These are phyloP conservation scores for Nitzschia sp. DNA, from an alignment of 108 stramenopile species.

Conservation along the genomic window DNA sequence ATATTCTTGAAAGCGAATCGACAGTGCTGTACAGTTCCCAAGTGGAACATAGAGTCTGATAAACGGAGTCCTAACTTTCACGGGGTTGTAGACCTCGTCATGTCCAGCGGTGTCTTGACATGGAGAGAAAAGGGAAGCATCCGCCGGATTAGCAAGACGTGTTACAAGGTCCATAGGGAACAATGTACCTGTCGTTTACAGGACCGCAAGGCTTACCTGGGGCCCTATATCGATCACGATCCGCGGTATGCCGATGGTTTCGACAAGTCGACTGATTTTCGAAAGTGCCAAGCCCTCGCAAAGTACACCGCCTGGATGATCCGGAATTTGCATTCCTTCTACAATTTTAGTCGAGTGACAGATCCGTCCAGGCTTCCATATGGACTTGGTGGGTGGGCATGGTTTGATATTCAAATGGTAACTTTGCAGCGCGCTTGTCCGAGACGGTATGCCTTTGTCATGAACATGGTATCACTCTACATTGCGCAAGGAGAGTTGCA, in stretches of 20 bases:
- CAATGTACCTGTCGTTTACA: conserved; percentile 14
- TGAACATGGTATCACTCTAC: conserved; percentile 23
- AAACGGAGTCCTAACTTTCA: conserved; percentile 25
- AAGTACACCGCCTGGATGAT: conserved; percentile 10
- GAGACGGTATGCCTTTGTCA: conserved; percentile 21
- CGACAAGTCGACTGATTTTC: conserved; percentile 13
- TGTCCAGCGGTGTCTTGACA: conserved; percentile 26
- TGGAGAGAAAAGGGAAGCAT: conserved; percentile 28
- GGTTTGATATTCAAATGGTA: conserved; percentile 25
- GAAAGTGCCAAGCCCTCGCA: conserved; percentile 14
- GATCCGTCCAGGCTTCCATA: conserved; percentile 11
- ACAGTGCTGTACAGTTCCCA: background rate
- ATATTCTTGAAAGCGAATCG: conserved; percentile 5
- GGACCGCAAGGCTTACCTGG: conserved; percentile 1
- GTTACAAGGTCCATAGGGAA: conserved; percentile 13
- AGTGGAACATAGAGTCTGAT: conserved; percentile 19
- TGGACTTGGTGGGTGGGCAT: conserved; percentile 12
- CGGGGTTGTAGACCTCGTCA: conserved; percentile 18
- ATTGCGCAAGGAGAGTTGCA: conserved; percentile 27
- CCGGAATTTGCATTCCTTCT: conserved; percentile 20
- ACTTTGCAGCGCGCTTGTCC: conserved; percentile 23
- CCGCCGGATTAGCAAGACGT: conserved; percentile 18
- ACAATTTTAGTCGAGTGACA: conserved; percentile 6
- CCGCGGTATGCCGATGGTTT: conserved; percentile 14
- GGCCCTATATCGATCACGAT: conserved; percentile 14